These are phyloP conservation scores for Eimeria sp. DNA, from an alignment of 169 alveolate species.

Conservation along the genomic window DNA sequence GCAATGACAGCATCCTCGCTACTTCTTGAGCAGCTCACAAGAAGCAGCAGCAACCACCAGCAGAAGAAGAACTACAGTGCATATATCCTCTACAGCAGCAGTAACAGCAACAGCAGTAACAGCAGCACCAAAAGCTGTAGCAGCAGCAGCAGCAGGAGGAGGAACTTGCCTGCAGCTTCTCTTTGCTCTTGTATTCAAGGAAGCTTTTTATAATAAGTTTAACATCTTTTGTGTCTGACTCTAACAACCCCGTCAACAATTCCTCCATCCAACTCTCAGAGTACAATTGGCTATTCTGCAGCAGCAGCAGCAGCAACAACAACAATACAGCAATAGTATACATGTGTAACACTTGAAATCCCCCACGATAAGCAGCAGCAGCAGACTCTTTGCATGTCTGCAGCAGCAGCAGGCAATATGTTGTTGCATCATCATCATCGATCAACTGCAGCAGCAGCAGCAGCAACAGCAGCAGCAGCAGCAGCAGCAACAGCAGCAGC, in stretches of 20 bases:
- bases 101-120: neutral
- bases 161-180: constrained; percentile 2
- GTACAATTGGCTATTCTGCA: neutral
- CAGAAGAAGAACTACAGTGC: neutral
- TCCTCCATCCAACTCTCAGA: neutral
- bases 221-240: constrained; percentile 34
- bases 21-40: neutral
- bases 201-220: neutral
- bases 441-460: neutral
- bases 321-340: neutral
- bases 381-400: neutral
- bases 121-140: too few species aligned
- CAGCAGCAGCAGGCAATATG: neutral
- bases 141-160: neutral
- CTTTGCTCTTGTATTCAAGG: neutral
- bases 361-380: neutral
- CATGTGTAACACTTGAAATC: too few species aligned
- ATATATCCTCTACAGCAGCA: constrained; percentile 15
- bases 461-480: neutral
- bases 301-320: constrained; percentile 38
- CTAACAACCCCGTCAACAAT: constrained; percentile 34
- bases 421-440: neutral
- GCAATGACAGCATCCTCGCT: neutral
- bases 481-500: neutral
- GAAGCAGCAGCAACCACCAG: neutral